phyloP scores from a whole-genome alignment of 495 filamentous ascomycete genomes.

The Cercophora newfieldiana region DNA sequence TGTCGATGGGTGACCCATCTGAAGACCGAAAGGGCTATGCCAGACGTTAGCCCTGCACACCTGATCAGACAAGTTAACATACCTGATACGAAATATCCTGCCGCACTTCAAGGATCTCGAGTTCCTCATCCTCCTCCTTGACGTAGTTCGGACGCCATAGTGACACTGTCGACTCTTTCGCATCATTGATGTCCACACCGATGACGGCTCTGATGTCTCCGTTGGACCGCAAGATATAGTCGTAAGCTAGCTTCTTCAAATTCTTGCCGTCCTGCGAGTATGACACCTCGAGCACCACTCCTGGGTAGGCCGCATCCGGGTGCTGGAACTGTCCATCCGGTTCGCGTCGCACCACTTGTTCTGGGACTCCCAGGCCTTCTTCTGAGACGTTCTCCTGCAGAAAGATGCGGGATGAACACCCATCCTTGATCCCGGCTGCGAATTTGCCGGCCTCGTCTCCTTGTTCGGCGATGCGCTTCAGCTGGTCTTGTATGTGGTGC shows the following conservation, averaged over 20 bases:
- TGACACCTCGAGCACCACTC: slow-evolving; percentile 14
- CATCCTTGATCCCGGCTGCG: not conserved
- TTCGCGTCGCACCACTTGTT: slow-evolving; percentile 14
- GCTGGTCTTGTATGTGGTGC: slow-evolving; percentile 5
- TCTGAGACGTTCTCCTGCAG: slow-evolving; percentile 8
- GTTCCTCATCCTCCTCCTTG: slow-evolving; percentile 10
- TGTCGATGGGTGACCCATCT: slow-evolving; percentile 7
- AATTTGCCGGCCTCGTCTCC: slow-evolving; percentile 2
- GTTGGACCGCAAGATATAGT: slow-evolving; percentile 12
- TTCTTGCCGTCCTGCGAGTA: slow-evolving; percentile 15
- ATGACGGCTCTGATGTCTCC: slow-evolving; percentile 15
- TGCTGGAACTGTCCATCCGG: slow-evolving; percentile 16
- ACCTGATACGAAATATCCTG: slow-evolving; percentile 9
- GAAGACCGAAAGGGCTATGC: slow-evolving; percentile 14
- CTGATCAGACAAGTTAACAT: not conserved
- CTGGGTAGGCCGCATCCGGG: slow-evolving; percentile 7
- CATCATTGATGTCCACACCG: slow-evolving; percentile 13
- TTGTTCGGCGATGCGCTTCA: slow-evolving; percentile 4
- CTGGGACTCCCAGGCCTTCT: not conserved
- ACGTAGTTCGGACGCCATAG: slow-evolving; percentile 15
- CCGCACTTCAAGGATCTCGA: slow-evolving; percentile 12
- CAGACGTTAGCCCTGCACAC: slow-evolving; percentile 6
- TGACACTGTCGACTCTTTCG: slow-evolving; percentile 12
- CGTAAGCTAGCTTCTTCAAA: slow-evolving; percentile 13
- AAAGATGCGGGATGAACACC: slow-evolving; percentile 14